These are phyloP conservation scores for Vitellaria paradoxa DNA, from an alignment of 179 eudicot species.

Conservation along the genomic window DNA sequence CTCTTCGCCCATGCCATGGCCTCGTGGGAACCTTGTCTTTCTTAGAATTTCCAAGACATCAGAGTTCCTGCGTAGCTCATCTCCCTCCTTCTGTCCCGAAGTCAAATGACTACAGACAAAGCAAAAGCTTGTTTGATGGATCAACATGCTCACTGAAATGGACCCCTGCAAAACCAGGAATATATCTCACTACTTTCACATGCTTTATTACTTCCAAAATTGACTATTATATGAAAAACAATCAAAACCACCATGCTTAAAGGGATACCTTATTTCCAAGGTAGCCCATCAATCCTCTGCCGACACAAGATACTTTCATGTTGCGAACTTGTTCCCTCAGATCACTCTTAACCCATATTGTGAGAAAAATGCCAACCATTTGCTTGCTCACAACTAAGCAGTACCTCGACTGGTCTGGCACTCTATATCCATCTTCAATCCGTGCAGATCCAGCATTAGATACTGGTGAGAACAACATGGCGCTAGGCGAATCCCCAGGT, in stretches of 20 bases:
- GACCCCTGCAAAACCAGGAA: slow-evolving; percentile 46
- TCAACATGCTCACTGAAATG: slow-evolving; percentile 57
- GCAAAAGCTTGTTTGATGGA: slow-evolving; percentile 67
- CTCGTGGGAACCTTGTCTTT: slow-evolving; percentile 63
- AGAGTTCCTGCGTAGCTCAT: slow-evolving; percentile 58
- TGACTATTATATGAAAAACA: slow-evolving; percentile 3
- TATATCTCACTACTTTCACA: too few relatives aligned
- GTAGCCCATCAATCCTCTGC: slow-evolving; percentile 38
- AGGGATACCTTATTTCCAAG: slow-evolving; percentile 24
- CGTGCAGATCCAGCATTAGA: slow-evolving; percentile 40
- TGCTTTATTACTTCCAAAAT: neutral
- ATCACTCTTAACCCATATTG: slow-evolving; percentile 50
- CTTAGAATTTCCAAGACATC: slow-evolving; percentile 64
- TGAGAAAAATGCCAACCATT: slow-evolving; percentile 60
- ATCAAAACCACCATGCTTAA: neutral
- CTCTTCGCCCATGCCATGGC: slow-evolving; percentile 45
- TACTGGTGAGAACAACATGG: slow-evolving; percentile 53
- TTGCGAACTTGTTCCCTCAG: slow-evolving; percentile 50
- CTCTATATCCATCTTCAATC: slow-evolving; percentile 42
- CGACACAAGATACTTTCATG: slow-evolving; percentile 48
- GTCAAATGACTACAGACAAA: slow-evolving; percentile 62
- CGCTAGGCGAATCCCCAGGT: slow-evolving; percentile 62
- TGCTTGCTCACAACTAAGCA: slow-evolving; percentile 67
- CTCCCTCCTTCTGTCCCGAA: slow-evolving; percentile 62
- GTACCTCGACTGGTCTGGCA: slow-evolving; percentile 49